A percentile compares a stretch with the other conserved stretches of the same genome.
These are phyloP conservation scores for Canna indica DNA, from an alignment of 176 grass and related monocot genomes.

Conservation along the genomic window DNA sequence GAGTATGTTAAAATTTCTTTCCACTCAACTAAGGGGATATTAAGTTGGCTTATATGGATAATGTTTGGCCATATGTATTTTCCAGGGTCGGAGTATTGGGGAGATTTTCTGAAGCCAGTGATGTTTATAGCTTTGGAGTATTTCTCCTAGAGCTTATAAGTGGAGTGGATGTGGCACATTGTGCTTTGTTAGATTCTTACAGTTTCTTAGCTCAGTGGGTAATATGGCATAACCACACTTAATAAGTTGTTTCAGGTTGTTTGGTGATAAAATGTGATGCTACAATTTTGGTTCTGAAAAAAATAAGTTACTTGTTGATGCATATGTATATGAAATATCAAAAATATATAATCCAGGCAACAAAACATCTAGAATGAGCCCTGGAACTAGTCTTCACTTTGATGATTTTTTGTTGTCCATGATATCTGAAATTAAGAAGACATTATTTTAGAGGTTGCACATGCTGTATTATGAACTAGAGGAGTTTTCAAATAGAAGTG, in stretches of 20 bases:
- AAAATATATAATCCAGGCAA: no score
- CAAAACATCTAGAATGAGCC: no score
- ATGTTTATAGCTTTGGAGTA: conserved; percentile 81
- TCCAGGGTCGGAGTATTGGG: conserved; percentile 28
- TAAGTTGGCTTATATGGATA: background rate
- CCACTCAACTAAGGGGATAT: background rate
- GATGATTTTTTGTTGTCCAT: background rate
- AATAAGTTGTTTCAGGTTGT: background rate
- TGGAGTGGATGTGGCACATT: conserved; percentile 33
- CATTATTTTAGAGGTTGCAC: background rate
- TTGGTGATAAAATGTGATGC: background rate
- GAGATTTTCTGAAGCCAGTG: conserved; percentile 61
- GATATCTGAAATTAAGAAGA: background rate
- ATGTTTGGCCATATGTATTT: background rate
- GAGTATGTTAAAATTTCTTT: conserved; percentile 40
- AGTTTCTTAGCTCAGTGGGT: conserved; percentile 45
- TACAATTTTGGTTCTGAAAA: background rate
- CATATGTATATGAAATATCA: background rate
- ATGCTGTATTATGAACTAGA: no score
- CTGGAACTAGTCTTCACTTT: no score
- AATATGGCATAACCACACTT: conserved; percentile 28
- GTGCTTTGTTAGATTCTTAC: conserved; percentile 32
- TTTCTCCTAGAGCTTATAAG: conserved; percentile 89
- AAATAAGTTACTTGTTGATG: background rate
- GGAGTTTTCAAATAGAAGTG: no score